Evolutionary conservation across 306 rosid genomes (phyloP).

Genomic region (Dalbergia oliveri): DNA sequence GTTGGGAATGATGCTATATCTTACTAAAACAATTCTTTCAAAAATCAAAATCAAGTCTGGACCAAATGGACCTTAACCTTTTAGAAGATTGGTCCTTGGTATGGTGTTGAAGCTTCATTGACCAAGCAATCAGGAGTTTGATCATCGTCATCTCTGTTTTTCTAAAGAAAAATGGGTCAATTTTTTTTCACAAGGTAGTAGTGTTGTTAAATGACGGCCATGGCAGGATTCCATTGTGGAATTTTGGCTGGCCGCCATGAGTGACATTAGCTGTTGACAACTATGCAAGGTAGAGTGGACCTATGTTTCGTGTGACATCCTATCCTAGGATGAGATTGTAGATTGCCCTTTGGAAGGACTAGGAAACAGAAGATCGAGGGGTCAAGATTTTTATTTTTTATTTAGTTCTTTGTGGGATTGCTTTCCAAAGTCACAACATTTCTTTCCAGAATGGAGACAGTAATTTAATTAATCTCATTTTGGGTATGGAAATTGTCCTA

Average conservation of each 20-base stretch:
- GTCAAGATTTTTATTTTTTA: not conserved
- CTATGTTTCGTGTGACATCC: not conserved
- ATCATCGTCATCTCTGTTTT: not conserved
- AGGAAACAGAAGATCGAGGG: not conserved
- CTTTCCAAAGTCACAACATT: not conserved
- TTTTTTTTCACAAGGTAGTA: not conserved
- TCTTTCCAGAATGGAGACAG: not conserved
- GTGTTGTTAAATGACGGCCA: too few relatives aligned
- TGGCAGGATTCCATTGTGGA: too few relatives aligned
- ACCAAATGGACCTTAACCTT: not conserved
- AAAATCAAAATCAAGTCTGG: not conserved
- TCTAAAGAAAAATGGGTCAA: too few relatives aligned
- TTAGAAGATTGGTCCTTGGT: not conserved
- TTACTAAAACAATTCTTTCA: not conserved
- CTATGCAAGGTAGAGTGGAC: not conserved
- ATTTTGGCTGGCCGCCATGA: too few relatives aligned
- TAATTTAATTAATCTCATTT: slow-evolving; percentile 7
- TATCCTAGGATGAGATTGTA: not conserved
- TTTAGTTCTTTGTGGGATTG: not conserved
- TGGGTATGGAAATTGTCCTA: not conserved
- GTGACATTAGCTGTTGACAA: too few relatives aligned
- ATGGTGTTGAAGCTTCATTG: not conserved
- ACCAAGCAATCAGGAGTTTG: not conserved
- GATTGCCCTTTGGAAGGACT: not conserved
- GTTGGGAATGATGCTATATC: not conserved